Evolutionary conservation across 257 asterid species (phyloP).

Genomic region (Fraxinus quadrangulata): DNA sequence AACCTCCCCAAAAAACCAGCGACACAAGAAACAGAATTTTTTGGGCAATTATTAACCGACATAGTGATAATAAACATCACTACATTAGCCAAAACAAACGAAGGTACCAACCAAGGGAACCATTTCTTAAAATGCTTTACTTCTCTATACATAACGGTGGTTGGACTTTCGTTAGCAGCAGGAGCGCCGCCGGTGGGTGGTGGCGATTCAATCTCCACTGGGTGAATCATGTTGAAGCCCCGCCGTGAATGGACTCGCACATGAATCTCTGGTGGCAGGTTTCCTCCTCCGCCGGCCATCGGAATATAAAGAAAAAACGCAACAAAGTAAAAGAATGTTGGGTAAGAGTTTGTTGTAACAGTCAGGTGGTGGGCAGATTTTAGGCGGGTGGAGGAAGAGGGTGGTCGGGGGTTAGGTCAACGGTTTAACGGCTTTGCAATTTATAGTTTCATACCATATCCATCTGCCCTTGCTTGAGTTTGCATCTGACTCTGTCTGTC

Average conservation of each 20-base stretch:
- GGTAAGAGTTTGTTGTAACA: slow-evolving; percentile 30
- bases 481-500: neutral
- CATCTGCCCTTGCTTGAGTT: neutral
- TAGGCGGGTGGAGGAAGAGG: slow-evolving; percentile 30
- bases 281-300: slow-evolving; percentile 38
- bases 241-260: slow-evolving; percentile 54
- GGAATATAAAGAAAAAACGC: slow-evolving; percentile 12
- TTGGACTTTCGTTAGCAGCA: slow-evolving; percentile 13
- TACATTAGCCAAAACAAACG: slow-evolving; percentile 56
- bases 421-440: slow-evolving; percentile 22
- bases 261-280: slow-evolving; percentile 41
- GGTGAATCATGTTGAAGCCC: slow-evolving; percentile 63
- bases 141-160: slow-evolving; percentile 45
- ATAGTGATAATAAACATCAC: slow-evolving; percentile 68
- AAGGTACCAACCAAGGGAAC: slow-evolving; percentile 78
- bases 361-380: slow-evolving; percentile 26
- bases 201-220: slow-evolving; percentile 45
- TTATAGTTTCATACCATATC: neutral
- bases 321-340: slow-evolving; percentile 17
- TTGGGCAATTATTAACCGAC: slow-evolving; percentile 73
- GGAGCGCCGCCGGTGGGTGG: slow-evolving; percentile 29
- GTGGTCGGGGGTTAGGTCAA: slow-evolving; percentile 33
- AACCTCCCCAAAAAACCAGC: slow-evolving; percentile 71
- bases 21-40: slow-evolving; percentile 61
- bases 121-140: slow-evolving; percentile 76